These are phyloP conservation scores for Amphibolis antarctica DNA, from an alignment of 106 monocot genomes.

Conservation along the genomic window DNA sequence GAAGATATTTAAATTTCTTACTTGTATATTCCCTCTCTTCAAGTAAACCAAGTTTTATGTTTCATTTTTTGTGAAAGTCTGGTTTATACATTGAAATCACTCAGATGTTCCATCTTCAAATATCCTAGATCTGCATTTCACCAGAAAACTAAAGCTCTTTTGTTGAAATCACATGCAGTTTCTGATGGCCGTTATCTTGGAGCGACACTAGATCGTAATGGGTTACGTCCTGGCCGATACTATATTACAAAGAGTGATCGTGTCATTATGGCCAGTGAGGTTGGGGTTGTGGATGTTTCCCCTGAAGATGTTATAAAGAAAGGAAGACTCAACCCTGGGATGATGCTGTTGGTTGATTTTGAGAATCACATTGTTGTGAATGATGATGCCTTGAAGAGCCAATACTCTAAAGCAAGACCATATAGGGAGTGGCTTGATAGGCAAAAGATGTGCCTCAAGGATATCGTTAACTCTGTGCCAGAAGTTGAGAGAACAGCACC, in stretches of 20 bases:
- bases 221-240: conserved; percentile 79
- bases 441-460: conserved; percentile 64
- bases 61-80: too few species aligned
- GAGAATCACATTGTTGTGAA: conserved; percentile 82
- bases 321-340: conserved; percentile 91
- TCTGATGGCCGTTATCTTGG: conserved; percentile 98
- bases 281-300: conserved; percentile 82
- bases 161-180: conserved; percentile 31
- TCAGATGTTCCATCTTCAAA: too few species aligned
- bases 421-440: conserved; percentile 82
- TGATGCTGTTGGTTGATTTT: conserved; percentile 94
- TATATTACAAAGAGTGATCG: conserved; percentile 75
- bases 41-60: neutral
- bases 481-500: conserved; percentile 42
- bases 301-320: conserved; percentile 70
- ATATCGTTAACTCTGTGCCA: conserved; percentile 60
- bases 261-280: conserved; percentile 96
- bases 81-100: too few species aligned
- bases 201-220: conserved; percentile 91
- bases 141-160: neutral
- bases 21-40: neutral
- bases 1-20: neutral
- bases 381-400: conserved; percentile 76
- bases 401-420: conserved; percentile 68
- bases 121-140: too few species aligned